Conservation (phyloP, 2,329 filamentous ascomycete species). For the Didymella pomorum region DNA sequence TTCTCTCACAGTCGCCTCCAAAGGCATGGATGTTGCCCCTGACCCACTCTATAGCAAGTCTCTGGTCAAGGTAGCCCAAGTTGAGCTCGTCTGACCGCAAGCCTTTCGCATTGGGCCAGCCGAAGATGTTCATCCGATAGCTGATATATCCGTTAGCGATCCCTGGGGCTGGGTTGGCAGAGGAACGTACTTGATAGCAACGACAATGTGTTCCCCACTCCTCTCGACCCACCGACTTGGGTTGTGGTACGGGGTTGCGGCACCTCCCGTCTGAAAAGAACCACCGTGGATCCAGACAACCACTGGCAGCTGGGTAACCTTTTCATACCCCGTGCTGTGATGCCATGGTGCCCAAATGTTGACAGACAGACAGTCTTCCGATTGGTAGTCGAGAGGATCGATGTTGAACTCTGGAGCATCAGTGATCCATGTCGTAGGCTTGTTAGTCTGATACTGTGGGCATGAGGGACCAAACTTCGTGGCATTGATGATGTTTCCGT, state of each 20-base stretch:
- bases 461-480: conserved; percentile 41
- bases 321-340: conserved; percentile 9
- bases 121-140: conserved; percentile 52
- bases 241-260: conserved; percentile 52
- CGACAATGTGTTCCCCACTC: conserved; percentile 47
- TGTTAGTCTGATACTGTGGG: conserved; percentile 31
- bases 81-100: conserved; percentile 43
- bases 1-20: conserved; percentile 45
- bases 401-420: conserved; percentile 38
- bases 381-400: conserved; percentile 26
- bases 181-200: conserved; percentile 39
- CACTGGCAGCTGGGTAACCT: conserved; percentile 50
- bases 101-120: conserved; percentile 49
- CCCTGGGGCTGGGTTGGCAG: not conserved
- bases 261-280: conserved; percentile 55
- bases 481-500: conserved; percentile 31
- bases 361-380: conserved; percentile 58
- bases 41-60: conserved; percentile 51
- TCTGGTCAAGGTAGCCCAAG: conserved; percentile 51
- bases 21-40: conserved; percentile 50
- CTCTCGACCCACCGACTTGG: conserved; percentile 42
- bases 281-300: conserved; percentile 60
- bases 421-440: conserved; percentile 28
- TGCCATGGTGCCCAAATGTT: conserved; percentile 55
- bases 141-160: conserved; percentile 9